Evolutionary conservation across 2,329 filamentous ascomycete species (phyloP).

Genomic region (Neofusicoccum ribis): DNA sequence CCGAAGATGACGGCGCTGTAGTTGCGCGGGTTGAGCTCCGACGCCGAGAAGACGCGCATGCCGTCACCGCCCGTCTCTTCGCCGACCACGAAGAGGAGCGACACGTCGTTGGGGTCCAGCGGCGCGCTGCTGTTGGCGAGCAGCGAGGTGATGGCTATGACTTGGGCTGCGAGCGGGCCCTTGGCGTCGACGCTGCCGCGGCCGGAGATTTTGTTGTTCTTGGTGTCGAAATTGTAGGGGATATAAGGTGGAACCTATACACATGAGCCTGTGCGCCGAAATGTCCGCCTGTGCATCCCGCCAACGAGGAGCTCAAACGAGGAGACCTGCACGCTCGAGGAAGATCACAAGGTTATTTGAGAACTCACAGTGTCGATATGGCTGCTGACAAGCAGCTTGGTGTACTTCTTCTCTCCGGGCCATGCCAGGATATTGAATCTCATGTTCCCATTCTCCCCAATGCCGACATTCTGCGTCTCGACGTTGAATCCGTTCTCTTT

Average conservation of each 20-base stretch:
- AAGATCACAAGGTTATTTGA: background rate
- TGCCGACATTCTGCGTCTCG: constrained; percentile 54
- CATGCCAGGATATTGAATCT: constrained; percentile 80
- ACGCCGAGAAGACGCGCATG: constrained; percentile 62
- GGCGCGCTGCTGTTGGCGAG: constrained; percentile 43
- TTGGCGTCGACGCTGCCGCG: constrained; percentile 69
- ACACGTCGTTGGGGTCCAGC: constrained; percentile 41
- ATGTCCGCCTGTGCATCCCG: too few species aligned
- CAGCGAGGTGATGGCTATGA: constrained; percentile 64
- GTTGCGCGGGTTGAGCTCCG: constrained; percentile 40
- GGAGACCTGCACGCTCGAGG: too few species aligned
- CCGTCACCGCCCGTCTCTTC: constrained; percentile 82
- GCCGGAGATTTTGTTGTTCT: constrained; percentile 60
- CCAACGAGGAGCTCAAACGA: background rate
- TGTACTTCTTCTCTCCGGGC: constrained; percentile 48
- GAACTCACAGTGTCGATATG: constrained; percentile 70
- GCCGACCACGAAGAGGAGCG: constrained; percentile 68
- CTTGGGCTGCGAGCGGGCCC: constrained; percentile 66
- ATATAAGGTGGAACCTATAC: constrained; percentile 66
- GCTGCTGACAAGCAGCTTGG: constrained; percentile 68
- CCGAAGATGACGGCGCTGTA: constrained; percentile 82
- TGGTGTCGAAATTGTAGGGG: constrained; percentile 60
- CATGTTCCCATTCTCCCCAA: constrained; percentile 22
- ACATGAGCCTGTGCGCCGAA: background rate
- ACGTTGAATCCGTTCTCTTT: constrained; percentile 61